Evolutionary conservation across 192 early-diverging fungal genomes (phyloP).

Genomic region (Backusella tuberculispora): DNA sequence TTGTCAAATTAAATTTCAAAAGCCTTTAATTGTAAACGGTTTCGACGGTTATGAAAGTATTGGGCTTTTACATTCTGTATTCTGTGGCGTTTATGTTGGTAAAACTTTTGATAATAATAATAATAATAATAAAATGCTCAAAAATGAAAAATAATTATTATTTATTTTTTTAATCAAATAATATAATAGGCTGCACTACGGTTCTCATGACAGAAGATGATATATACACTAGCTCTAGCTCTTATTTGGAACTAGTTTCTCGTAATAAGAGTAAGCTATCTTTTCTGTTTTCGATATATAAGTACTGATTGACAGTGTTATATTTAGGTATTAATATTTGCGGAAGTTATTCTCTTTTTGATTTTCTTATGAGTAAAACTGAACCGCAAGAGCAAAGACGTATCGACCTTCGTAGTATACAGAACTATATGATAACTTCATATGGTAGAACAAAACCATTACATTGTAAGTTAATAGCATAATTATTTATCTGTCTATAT

Average conservation of each 20-base stretch:
- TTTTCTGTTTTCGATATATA: not conserved
- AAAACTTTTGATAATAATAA: not conserved
- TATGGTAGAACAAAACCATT: conserved; percentile 50
- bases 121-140: too few species aligned
- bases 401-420: conserved; percentile 42
- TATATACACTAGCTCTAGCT: conserved; percentile 55
- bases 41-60: conserved; percentile 23
- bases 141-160: not conserved
- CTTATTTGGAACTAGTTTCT: conserved; percentile 74
- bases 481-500: not conserved
- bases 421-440: conserved; percentile 67
- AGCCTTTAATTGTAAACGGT: conserved; percentile 45
- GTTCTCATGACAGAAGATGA: conserved; percentile 65
- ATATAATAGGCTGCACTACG: conserved; percentile 58
- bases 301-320: not conserved
- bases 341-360: conserved; percentile 65
- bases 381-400: conserved; percentile 29
- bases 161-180: not conserved
- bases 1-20: conserved; percentile 55
- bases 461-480: conserved; percentile 44
- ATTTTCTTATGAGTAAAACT: conserved; percentile 62
- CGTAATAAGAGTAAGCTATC: conserved; percentile 57
- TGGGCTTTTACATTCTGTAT: conserved; percentile 28
- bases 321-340: conserved; percentile 65
- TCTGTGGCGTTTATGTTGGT: conserved; percentile 43